These are phyloP conservation scores for Solanum hybrid DNA, from an alignment of 305 asterid genomes.

Conservation along the genomic window DNA sequence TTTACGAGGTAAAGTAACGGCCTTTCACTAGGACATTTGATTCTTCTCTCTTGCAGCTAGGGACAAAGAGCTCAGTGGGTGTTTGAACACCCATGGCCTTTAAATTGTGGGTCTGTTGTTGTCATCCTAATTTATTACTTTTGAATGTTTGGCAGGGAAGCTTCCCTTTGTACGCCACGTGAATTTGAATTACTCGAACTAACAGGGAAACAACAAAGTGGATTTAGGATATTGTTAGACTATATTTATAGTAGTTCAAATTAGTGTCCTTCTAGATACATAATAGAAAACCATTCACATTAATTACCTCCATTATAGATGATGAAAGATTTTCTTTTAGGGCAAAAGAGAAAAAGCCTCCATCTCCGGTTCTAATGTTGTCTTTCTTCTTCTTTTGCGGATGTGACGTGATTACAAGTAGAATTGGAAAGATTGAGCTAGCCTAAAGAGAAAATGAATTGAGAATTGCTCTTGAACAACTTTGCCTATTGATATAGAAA, in stretches of 20 bases:
- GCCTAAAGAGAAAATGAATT: neutral
- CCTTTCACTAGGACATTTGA: neutral
- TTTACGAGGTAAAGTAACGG: neutral
- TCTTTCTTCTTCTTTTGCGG: neutral
- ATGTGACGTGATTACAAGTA: neutral
- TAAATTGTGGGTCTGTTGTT: neutral
- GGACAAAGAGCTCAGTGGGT: neutral
- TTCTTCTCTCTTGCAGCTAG: neutral
- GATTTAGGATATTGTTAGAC: neutral
- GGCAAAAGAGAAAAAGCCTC: neutral
- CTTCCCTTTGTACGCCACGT: neutral
- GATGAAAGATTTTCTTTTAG: neutral
- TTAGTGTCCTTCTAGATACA: neutral
- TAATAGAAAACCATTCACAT: neutral
- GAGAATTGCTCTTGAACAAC: neutral
- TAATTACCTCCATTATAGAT: neutral
- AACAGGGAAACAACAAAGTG: neutral
- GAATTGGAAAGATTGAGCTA: neutral
- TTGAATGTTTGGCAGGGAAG: neutral
- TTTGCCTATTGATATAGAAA: neutral
- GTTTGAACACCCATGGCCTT: neutral
- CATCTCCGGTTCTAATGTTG: neutral
- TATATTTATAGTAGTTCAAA: neutral
- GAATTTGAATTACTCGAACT: neutral
- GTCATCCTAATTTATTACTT: neutral